Percentiles rank a stretch among this genome's conserved stretches.
Evolutionary conservation across 768 basidiomycete genomes (phyloP).

Genomic region (Paxillus ammoniavirescens): DNA sequence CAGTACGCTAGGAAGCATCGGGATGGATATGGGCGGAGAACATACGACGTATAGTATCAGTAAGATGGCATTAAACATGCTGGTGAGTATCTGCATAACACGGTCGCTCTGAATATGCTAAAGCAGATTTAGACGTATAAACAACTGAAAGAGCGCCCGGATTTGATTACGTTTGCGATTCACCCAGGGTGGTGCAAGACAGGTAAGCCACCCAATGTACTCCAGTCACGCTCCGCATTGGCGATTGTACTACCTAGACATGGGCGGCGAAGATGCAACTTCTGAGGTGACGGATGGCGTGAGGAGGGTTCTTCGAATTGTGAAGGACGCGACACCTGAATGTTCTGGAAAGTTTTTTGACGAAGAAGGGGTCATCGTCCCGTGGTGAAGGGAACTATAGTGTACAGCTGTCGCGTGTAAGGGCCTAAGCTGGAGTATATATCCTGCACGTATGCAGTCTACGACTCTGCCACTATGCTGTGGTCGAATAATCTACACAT

Average conservation of each 20-base stretch:
- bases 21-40: conserved; percentile 25
- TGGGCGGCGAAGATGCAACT: conserved; percentile 28
- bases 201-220: conserved; percentile 13
- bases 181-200: conserved; percentile 39
- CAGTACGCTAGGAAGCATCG: conserved; percentile 34
- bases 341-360: conserved; percentile 31
- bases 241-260: conserved; percentile 14
- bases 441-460: too few species aligned
- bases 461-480: too few species aligned
- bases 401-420: too few species aligned
- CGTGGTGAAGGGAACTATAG: conserved; percentile 23
- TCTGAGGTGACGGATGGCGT: conserved; percentile 29
- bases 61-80: conserved; percentile 38
- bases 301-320: conserved; percentile 20
- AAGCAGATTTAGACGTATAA: conserved; percentile 32
- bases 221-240: not conserved
- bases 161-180: conserved; percentile 29
- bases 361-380: conserved; percentile 23
- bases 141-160: conserved; percentile 30
- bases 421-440: too few species aligned
- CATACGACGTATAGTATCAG: conserved; percentile 33
- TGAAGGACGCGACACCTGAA: conserved; percentile 19
- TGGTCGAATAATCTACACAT: too few species aligned
- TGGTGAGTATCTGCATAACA: conserved; percentile 20
- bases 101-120: not conserved